Base-by-base conservation (phyloP, 2,329 filamentous ascomycete genomes). In the Diplocarpon rosae region DNA sequence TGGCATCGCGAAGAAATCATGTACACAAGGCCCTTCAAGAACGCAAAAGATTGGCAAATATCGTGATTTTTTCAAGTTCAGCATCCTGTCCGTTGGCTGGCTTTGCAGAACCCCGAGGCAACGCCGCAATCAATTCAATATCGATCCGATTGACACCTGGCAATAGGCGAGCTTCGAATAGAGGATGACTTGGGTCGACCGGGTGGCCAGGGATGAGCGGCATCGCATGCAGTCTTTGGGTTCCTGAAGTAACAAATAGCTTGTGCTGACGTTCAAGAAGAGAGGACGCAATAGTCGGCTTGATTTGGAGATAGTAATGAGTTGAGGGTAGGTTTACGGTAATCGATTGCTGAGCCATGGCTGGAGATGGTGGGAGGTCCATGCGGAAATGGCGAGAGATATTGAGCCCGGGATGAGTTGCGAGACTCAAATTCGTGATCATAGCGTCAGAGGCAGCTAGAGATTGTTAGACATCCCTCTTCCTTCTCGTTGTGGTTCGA, bases 141-240 rank as follows among this genome's bases (percentile, higher is more conserved):
- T 88, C 83, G 40, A 95, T 74, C 37, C 80, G 74, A 54, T 92
- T 94, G 40, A 87, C 72, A 6, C 86, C 87, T 1, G 75, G 73
- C 20, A 76, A 72, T 24, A 95, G 67, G 41, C 75, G 75, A 7
- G 80, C 73, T 55, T 95, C 88, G 55, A 87, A 95, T 0, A 83
- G 67, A n/a, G 81, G 79, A 50, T 77, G 77, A 47, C 71, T 69
- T 37, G 65, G 70, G 54, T 72, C 69, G 36, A 73, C 65, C 16
- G 67, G 64, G 41, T 78, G 76, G 16, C 76, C 71, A 2, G 74
- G 70, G 17, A 73, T 69, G 49, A 75, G 72, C 29, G 60, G 60
- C 48, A 62, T 54, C 15, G 56, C 55, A 52, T 56, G 55, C 28
- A 83, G 69, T 7, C 82, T 71, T 40, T 76, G 72, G 33, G 72